phyloP scores from a whole-genome alignment of 2,329 filamentous ascomycete species.

The Paraphaeosphaeria minitans region DNA sequence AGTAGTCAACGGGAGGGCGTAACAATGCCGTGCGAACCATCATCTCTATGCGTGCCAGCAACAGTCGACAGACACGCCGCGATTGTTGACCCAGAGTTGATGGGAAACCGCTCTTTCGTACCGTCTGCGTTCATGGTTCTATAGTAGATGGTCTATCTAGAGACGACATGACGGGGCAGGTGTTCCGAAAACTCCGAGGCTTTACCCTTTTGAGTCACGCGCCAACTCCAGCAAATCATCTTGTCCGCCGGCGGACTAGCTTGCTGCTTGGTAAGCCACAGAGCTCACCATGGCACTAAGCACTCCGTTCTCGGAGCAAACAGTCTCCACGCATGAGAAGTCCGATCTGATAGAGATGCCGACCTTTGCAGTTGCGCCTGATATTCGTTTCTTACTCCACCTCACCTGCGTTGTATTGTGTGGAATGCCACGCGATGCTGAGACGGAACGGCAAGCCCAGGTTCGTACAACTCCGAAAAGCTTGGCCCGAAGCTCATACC shows the following conservation, averaged over 20 bases:
- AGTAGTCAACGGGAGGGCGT: neutral
- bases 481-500: slow-evolving; percentile 24
- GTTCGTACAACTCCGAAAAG: slow-evolving; percentile 20
- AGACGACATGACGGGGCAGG: too few species aligned
- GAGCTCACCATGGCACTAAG: slow-evolving; percentile 8
- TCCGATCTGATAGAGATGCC: slow-evolving; percentile 9
- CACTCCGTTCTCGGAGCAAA: slow-evolving; percentile 11
- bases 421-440: slow-evolving; percentile 27
- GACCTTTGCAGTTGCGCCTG: neutral
- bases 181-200: slow-evolving; percentile 16
- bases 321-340: slow-evolving; percentile 9
- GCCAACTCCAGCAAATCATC: slow-evolving; percentile 15
- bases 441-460: slow-evolving; percentile 45
- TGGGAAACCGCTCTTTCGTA: neutral
- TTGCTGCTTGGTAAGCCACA: slow-evolving; percentile 1
- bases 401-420: neutral
- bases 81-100: neutral
- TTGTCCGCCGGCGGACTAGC: neutral
- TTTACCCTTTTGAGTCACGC: slow-evolving; percentile 11
- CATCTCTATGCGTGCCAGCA: neutral
- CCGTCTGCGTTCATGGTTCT: too few species aligned
- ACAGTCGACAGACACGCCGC: neutral
- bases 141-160: too few species aligned
- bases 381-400: neutral
- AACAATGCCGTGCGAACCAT: neutral